Percentiles rank a stretch among this genome's conserved stretches.
These are phyloP conservation scores for Stipa capillata DNA, from an alignment of 176 grass and related monocot species.

Conservation along the genomic window DNA sequence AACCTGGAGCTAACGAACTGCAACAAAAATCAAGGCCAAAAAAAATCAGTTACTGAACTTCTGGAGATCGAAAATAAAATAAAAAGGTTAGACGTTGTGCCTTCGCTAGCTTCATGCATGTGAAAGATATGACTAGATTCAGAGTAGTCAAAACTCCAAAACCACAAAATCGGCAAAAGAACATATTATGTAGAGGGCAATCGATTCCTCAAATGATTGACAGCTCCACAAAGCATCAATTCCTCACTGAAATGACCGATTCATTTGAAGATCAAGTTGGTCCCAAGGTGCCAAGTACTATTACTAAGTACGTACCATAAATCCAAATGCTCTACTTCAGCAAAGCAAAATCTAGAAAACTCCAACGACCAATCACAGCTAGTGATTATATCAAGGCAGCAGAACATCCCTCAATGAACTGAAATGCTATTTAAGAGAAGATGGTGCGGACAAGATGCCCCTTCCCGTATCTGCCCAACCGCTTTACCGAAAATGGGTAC, in stretches of 20 bases:
- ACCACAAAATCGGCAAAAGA: background rate
- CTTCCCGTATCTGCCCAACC: background rate
- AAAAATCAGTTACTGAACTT: background rate
- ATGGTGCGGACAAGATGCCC: background rate
- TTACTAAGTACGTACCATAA: background rate
- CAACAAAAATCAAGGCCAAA: background rate
- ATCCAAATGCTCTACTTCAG: background rate
- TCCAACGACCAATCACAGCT: background rate
- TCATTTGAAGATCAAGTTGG: background rate
- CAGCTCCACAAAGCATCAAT: background rate
- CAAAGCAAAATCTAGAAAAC: background rate
- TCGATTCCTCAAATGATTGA: background rate
- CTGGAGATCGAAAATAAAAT: background rate
- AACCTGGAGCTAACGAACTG: background rate
- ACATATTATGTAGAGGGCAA: background rate
- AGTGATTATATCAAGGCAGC: background rate
- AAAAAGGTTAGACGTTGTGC: background rate
- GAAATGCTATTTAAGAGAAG: background rate
- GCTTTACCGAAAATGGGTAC: background rate
- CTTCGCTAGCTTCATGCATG: background rate
- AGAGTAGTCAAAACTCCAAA: background rate
- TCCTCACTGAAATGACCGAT: background rate
- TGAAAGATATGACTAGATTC: background rate
- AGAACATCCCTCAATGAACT: background rate
- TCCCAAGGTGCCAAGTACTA: background rate